Base-by-base conservation (phyloP, 495 filamentous ascomycete species). In the Hypoxylon perforatum region DNA sequence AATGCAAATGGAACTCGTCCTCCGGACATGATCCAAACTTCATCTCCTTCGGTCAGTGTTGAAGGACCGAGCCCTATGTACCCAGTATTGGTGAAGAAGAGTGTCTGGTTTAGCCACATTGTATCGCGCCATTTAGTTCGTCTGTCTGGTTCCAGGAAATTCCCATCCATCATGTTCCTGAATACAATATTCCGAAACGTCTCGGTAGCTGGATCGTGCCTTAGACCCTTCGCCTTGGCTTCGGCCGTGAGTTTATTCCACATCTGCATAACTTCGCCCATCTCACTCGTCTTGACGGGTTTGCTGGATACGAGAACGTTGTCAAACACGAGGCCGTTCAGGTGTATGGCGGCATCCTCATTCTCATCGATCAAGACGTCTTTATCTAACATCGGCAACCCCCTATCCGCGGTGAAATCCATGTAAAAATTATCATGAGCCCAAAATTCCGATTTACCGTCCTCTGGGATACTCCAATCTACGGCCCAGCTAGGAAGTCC, bases 11-110 rank as follows among this genome's bases (percentile, higher is more conserved):
- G 65, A 23, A 44, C 44, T 15, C 41, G 45, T 3, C 65, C 65
- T 18, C 65, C 65, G n/a, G 21, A 49, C 10, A 68, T 22, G 3
- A 68, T 35, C 51, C 58, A 68, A 17, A 68, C 53, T 38, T 63
- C 51, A 19, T 68, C 65, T 35, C 59, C 53, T 11, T 47, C 12
- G 5, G 58, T 38, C 28, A 54, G 52, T 5, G 36, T 44, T 3
- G 58, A 62, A 10, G 65, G 65, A 15, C 58, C 65, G 5, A 63
- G 17, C n/a, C 65, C 65, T 17, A 59, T 56, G 4, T 44, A 55
- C 1, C 65, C 65, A 19, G 50, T 47, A n/a, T 53, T 39, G 6
- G 58, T 68, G 30, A 68, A 44, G 41, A 46, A 46, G 1, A 46
- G 18, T 23, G 18, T 46, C 12, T 46, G 44, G 44, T 46, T 46